Base-by-base conservation (phyloP, 1,284 basidiomycete genomes). In the Spongispora temasekensis region DNA sequence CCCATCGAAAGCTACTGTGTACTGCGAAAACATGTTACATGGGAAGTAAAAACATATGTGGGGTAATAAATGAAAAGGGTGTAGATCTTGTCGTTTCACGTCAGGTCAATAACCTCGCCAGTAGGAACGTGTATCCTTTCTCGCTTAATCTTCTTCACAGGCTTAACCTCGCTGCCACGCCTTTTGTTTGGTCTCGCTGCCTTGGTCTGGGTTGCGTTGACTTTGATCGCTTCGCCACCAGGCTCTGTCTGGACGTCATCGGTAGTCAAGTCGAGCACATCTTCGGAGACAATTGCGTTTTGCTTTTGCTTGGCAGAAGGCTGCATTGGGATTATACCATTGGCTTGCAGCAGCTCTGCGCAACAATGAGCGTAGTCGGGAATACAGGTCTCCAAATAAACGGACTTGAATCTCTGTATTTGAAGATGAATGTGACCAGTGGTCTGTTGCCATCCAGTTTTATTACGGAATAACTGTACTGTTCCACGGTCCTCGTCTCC, bases 61-160 rank as follows among this genome's bases (percentile, higher is more conserved):
- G 3, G 30, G n/a, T n/a, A n/a, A n/a, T n/a, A n/a, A n/a, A n/a
- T n/a, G n/a, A n/a, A n/a, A n/a, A n/a, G n/a, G n/a, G 17, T 25
- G 44, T 10, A 48, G 40, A 23, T 23, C n/a, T 34, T 32, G 27
- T 31, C 37, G 50, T 23, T 25, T 70, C 61, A 75, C 42, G 71
- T 75, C 61, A 72, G 52, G 55, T 75, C 73, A 46, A 72, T 72
- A 37, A 73, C 57, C 40, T 72, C 71, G 19, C 62, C 61, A 21
- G 32, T 44, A 23, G 46, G 56, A 55, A 64, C 32, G 19, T 40
- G 19, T 30, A 31, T 54, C 40, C 58, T 55, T 57, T 74, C 73
- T 48, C 61, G 61, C 34, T 72, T 75, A 4, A 72, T 58, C 60
- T 42, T 73, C 63, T 75, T 72, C 21, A 48, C 34, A 31, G 59